Conservation (phyloP, 192 early-diverging fungal genomes). For the Backusella psychrophila region DNA sequence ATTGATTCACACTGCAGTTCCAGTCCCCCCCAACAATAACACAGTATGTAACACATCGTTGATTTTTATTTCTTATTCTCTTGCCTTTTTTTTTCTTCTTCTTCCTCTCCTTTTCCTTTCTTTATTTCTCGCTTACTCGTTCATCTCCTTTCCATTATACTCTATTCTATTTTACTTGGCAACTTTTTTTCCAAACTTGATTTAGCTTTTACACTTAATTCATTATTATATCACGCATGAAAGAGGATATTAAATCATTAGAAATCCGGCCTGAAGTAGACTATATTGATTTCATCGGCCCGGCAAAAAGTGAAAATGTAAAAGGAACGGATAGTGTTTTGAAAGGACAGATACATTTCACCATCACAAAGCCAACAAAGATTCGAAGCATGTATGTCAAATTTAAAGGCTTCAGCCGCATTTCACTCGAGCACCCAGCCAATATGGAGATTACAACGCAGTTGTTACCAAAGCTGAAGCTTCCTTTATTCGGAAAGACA, state of each 20-base stretch:
- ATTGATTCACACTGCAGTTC: not conserved
- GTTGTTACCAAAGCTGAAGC: constrained; percentile 25
- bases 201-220: not conserved
- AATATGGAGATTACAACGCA: not conserved
- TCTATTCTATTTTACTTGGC: not conserved
- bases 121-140: not conserved
- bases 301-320: constrained; percentile 11
- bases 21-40: not conserved
- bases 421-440: not conserved
- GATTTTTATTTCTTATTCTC: not conserved
- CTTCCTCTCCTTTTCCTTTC: not conserved
- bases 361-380: constrained; percentile 26
- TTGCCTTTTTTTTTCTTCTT: not conserved
- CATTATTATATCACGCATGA: not conserved
- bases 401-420: constrained; percentile 33
- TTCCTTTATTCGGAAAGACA: constrained; percentile 15
- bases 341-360: constrained; percentile 20
- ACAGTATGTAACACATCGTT: not conserved
- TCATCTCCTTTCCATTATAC: not conserved
- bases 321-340: constrained; percentile 11
- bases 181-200: not conserved
- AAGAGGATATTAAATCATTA: constrained; percentile 30
- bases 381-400: constrained; percentile 32
- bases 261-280: constrained; percentile 24
- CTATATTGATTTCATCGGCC: constrained; percentile 27